Evolutionary conservation across 2,329 filamentous ascomycete species (phyloP).

Genomic region (Cladosporium sp.): DNA sequence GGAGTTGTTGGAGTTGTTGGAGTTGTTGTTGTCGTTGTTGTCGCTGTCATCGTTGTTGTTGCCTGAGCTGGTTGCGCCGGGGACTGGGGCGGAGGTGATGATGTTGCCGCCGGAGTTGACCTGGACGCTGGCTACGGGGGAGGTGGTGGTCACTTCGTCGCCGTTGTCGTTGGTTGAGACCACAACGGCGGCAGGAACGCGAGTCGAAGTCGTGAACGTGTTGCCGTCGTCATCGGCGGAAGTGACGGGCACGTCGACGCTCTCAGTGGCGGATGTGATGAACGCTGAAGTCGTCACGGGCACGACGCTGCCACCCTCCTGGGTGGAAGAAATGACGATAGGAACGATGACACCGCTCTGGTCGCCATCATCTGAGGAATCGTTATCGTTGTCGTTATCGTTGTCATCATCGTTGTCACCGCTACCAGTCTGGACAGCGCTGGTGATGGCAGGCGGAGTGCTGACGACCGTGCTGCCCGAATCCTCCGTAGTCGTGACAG

Average conservation of each 20-base stretch:
- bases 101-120: conserved; percentile 33
- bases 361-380: neutral
- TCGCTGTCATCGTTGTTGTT: neutral
- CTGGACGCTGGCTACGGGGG: conserved; percentile 33
- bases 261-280: conserved; percentile 26
- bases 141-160: conserved; percentile 31
- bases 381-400: neutral
- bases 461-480: conserved; percentile 15
- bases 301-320: conserved; percentile 32
- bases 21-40: neutral
- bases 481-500: conserved; percentile 16
- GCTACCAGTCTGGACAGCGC: conserved; percentile 14
- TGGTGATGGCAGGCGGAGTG: conserved; percentile 17
- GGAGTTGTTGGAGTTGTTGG: neutral
- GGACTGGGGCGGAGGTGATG: conserved; percentile 33
- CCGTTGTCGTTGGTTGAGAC: conserved; percentile 36
- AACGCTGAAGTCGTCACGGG: conserved; percentile 35
- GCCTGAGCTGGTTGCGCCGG: conserved; percentile 29
- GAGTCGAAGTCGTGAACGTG: conserved; percentile 32
- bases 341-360: conserved; percentile 35
- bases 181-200: conserved; percentile 33
- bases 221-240: conserved; percentile 30
- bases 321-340: conserved; percentile 34
- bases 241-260: conserved; percentile 24
- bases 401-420: neutral